Conservation (phyloP, 352 stramenopile genomes). For the Phytophthora idaei region DNA sequence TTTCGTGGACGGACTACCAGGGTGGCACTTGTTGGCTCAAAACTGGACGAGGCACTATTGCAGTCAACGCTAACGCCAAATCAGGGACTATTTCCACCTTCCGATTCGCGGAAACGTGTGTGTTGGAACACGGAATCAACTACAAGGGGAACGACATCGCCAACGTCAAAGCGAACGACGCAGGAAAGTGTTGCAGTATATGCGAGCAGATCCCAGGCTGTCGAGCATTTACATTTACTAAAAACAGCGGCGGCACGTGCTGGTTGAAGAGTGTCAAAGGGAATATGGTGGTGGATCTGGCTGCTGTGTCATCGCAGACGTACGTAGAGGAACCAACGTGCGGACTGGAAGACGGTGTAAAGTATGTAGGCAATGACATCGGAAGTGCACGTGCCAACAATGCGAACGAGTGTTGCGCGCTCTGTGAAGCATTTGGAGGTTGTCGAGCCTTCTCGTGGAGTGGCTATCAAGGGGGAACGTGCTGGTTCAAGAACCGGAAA, state of each 20-base stretch:
- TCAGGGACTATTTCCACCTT: slow-evolving; percentile 28
- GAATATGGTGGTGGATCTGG: slow-evolving; percentile 20
- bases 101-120: slow-evolving; percentile 24
- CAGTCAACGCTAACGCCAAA: slow-evolving; percentile 26
- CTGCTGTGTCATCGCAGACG: slow-evolving; percentile 13
- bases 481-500: slow-evolving; percentile 54
- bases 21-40: slow-evolving; percentile 70
- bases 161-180: slow-evolving; percentile 9
- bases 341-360: slow-evolving; percentile 32
- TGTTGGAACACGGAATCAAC: slow-evolving; percentile 31
- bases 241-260: slow-evolving; percentile 29
- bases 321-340: slow-evolving; percentile 30
- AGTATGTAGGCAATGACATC: slow-evolving; percentile 43
- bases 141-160: slow-evolving; percentile 35
- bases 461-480: slow-evolving; percentile 54
- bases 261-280: slow-evolving; percentile 47
- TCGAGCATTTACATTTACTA: slow-evolving; percentile 46
- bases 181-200: slow-evolving; percentile 26
- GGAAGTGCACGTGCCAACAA: slow-evolving; percentile 14
- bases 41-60: slow-evolving; percentile 36
- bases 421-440: slow-evolving; percentile 33
- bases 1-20: slow-evolving; percentile 51
- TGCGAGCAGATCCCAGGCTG: slow-evolving; percentile 34
- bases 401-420: slow-evolving; percentile 24
- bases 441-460: slow-evolving; percentile 62